Evolutionary conservation across 257 asterid genomes (phyloP), one percentile per base, ranked within the genome.

Genomic region (Petunia axillaris): DNA sequence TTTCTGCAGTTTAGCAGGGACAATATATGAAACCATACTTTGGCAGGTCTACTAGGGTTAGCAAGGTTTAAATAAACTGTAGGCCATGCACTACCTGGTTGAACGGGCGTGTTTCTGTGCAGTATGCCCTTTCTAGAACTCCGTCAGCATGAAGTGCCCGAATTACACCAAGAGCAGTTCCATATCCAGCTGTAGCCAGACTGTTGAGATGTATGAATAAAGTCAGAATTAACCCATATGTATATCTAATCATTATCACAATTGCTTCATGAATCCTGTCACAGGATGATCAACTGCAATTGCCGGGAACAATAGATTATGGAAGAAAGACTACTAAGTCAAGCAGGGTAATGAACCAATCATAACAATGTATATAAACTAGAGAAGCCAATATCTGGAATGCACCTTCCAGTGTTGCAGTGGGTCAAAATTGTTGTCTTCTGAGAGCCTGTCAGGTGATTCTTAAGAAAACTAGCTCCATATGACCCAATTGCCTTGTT

Each of bases 131-230:
- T 88, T 87, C 97, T 41, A 95, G 86, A 82, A 87, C 85, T 65
- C 92, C 97, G 48, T 81, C 83, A 79, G 89, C 91, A 79, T 95
- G 90, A 79, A 95, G 93, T 60, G 98, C 89, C 77, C 99, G 96
- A 76, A 95, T 95, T 82, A 95, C 98, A 25, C 99, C 99, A 44
- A 95, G 83, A 85, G 99, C 99, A 83, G 99, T 95, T 86, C 99
- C 99, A 89, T 92, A 95, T 84, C 99, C 99, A 86, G 98, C 98
- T 63, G 99, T 95, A 59, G 99, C 99, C 70, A 95, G 93, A 79
- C 98, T 95, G 82, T 81, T 36, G 67, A 38, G 79, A 40, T 40
- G 10, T 79, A 38, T 15, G 6, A 81, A 79, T 79, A 79, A 55
- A 79, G 64, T 70, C 50, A 82, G 78, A 85, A 80, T 75, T 64